These are phyloP conservation scores for Balansia obtecta DNA, from an alignment of 2,329 filamentous ascomycete species.

Conservation along the genomic window DNA sequence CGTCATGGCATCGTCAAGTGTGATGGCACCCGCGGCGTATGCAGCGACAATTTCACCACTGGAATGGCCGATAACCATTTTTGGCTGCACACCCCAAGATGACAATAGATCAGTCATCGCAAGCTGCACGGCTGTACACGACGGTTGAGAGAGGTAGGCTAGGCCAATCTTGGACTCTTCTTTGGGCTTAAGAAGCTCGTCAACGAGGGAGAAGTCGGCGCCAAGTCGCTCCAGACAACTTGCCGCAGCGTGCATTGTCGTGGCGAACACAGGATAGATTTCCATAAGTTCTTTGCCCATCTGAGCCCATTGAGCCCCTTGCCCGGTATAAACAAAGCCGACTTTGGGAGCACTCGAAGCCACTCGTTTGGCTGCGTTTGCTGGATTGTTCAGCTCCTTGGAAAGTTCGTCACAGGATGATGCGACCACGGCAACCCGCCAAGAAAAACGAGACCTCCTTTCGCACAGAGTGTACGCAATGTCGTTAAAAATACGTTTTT, in stretches of 20 bases:
- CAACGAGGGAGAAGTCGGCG: slow-evolving; percentile 22
- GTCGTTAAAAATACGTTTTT: slow-evolving; percentile 30
- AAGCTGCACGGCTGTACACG: slow-evolving; percentile 35
- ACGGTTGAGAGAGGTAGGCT: slow-evolving; percentile 30
- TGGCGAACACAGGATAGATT: slow-evolving; percentile 22
- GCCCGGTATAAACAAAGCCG: slow-evolving; percentile 27
- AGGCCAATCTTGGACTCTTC: slow-evolving; percentile 20
- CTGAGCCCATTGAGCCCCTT: slow-evolving; percentile 25
- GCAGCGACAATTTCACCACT: slow-evolving; percentile 37
- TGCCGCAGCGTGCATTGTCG: slow-evolving; percentile 19
- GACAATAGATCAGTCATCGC: slow-evolving; percentile 30
- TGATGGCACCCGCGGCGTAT: slow-evolving; percentile 30
- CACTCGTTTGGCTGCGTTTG: neutral
- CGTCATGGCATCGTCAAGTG: slow-evolving; percentile 30
- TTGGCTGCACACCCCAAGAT: slow-evolving; percentile 28
- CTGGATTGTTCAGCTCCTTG: slow-evolving; percentile 26
- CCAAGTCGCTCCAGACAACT: slow-evolving; percentile 20
- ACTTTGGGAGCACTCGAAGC: slow-evolving; percentile 11
- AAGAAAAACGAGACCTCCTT: slow-evolving; percentile 29
- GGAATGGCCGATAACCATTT: slow-evolving; percentile 31
- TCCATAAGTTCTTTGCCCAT: slow-evolving; percentile 26
- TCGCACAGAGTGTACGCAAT: slow-evolving; percentile 36
- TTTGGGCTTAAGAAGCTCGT: slow-evolving; percentile 24
- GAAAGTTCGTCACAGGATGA: slow-evolving; percentile 31
- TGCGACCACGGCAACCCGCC: slow-evolving; percentile 20